Conservation (phyloP, 768 basidiomycete species). For the Lentinula guzmanii region DNA sequence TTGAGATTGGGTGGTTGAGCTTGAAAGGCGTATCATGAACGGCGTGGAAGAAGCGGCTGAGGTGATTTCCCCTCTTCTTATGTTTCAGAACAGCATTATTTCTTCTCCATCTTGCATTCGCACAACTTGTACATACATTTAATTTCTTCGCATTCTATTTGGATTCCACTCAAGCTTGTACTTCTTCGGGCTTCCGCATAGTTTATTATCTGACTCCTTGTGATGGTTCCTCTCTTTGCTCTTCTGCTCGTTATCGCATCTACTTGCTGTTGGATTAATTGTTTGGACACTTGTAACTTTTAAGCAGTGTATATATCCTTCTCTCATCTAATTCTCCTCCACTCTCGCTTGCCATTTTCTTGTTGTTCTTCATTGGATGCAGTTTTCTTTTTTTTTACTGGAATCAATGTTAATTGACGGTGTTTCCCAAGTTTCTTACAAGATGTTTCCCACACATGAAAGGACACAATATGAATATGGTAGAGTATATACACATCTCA, state of each 20-base stretch:
- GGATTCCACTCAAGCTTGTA: not conserved
- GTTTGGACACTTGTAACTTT: not conserved
- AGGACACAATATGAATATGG: too few species aligned
- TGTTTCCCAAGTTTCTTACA: too few species aligned
- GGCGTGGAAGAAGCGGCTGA: too few species aligned
- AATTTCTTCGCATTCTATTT: not conserved
- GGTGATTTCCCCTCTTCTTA: not conserved
- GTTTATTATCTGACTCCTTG: not conserved
- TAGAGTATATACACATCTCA: too few species aligned
- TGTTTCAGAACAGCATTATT: not conserved
- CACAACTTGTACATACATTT: not conserved
- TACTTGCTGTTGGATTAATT: not conserved
- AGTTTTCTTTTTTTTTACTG: not conserved
- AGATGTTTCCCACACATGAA: too few species aligned
- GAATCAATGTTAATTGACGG: too few species aligned
- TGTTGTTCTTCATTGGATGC: not conserved
- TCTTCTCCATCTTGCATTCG: not conserved
- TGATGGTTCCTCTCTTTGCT: not conserved
- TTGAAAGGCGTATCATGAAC: too few species aligned
- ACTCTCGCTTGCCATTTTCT: not conserved
- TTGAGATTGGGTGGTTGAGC: not conserved
- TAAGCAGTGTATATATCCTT: not conserved
- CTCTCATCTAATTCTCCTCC: not conserved
- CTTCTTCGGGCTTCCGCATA: not conserved
- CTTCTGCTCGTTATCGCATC: not conserved